Base-by-base conservation (phyloP, 2,329 filamentous ascomycete species). In the Fusarium gaditjirri region DNA sequence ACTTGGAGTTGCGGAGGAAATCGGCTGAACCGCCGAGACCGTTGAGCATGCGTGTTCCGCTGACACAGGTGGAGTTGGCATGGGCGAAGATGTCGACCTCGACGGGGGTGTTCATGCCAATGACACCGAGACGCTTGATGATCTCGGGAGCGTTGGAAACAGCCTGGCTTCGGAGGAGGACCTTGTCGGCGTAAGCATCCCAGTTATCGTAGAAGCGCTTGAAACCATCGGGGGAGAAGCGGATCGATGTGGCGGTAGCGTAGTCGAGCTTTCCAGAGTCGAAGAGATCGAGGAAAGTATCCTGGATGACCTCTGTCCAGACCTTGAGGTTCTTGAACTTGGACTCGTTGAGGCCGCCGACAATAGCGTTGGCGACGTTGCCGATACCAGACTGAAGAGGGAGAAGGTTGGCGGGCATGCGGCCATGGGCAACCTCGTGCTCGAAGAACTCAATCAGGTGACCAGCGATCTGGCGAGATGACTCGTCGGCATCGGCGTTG, bases 31-130 rank as follows among this genome's bases (percentile, higher is more conserved):
- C 93, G 54, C 93, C 93, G 11, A 96, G 89, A 16, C 93, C 93
- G 84, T 95, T 95, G 68, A 96, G 87, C 93, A 95, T 96, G 63
- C 94, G 91, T 69, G 88, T 92, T 72, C 94, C 94, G 90, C 96
- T 94, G 27, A 97, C 94, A 79, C 93, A 95, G 60, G 94, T 97
- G 69, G 88, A 92, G 89, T 97, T 97, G 76, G 94, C 94, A 84
- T 97, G 94, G 5, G 94, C 94, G 84, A 97, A 97, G 78, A 97
- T 97, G 83, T 97, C 94, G 21, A 97, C 94, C 83, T 97, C 94
- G 50, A 97, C 93, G 27, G 94, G 94, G 0, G 94, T 97, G 87
- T 97, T 97, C 94, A 97, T 97, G 80, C 93, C 94, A 76, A 97
- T 97, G 74, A 94, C 91, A 68, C 94, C 94, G 3, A 97, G 86